Evolutionary conservation across 768 basidiomycete genomes (phyloP).

Genomic region (Leccinellum luteum): DNA sequence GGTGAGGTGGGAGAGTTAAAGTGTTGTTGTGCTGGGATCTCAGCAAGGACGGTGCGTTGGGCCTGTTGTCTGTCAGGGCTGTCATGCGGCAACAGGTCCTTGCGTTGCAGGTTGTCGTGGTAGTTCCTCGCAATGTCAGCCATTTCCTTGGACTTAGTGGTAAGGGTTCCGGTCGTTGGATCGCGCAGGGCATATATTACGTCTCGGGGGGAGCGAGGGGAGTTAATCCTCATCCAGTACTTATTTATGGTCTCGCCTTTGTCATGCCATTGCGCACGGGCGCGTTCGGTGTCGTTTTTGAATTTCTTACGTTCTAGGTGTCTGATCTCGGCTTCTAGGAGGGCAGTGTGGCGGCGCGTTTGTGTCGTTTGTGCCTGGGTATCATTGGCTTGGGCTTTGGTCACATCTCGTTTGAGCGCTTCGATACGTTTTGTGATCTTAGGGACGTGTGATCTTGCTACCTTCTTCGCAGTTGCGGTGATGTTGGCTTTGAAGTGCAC

Average conservation of each 20-base stretch:
- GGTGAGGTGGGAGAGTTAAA: not conserved
- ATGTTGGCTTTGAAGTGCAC: not conserved
- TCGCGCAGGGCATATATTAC: constrained; percentile 16
- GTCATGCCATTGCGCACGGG: not conserved
- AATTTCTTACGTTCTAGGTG: not conserved
- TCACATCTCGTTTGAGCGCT: not conserved
- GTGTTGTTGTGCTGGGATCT: not conserved
- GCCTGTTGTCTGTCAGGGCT: not conserved
- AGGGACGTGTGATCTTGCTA: not conserved
- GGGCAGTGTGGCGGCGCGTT: not conserved
- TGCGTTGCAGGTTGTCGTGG: constrained; percentile 22
- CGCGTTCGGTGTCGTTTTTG: not conserved
- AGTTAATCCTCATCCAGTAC: constrained; percentile 26
- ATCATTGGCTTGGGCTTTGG: not conserved
- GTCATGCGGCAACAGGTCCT: fast-evolving
- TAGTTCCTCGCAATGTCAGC: constrained; percentile 22
- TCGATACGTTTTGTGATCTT: not conserved
- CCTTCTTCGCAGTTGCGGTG: fast-evolving
- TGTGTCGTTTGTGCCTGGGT: too few relatives aligned
- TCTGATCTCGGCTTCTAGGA: not conserved
- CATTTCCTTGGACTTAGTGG: constrained; percentile 26
- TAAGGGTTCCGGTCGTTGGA: fast-evolving
- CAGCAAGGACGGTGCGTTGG: fast-evolving
- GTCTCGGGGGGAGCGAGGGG: constrained; percentile 17
- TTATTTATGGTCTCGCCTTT: constrained; percentile 8